Conservation (phyloP, 1,284 basidiomycete genomes). For the Microbotryum scabiosae region DNA sequence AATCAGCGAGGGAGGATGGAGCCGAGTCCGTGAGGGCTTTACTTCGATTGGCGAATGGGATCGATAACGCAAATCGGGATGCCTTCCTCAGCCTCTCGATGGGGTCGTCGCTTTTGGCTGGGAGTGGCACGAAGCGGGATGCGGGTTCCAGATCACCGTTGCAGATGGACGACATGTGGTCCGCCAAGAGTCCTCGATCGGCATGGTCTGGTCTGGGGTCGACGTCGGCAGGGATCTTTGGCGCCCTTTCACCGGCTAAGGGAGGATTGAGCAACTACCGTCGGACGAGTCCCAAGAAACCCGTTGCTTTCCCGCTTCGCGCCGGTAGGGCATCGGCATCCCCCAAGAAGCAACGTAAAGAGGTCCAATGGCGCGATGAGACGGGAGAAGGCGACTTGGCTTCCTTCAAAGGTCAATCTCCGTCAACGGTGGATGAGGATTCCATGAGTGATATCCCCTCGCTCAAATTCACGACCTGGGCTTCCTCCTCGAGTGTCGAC, state of each 20-base stretch:
- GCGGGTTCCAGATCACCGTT: conserved; percentile 16
- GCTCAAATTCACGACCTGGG: conserved; percentile 16
- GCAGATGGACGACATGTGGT: conserved; percentile 11
- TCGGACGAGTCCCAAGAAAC: conserved; percentile 8
- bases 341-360: conserved; percentile 22
- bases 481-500: conserved; percentile 6
- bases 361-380: conserved; percentile 30
- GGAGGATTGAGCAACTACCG: no score
- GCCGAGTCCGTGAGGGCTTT: conserved; percentile 7
- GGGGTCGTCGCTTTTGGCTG: neutral
- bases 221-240: conserved; percentile 2
- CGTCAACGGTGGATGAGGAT: conserved; percentile 4
- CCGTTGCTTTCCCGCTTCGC: conserved; percentile 4
- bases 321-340: neutral
- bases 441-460: conserved; percentile 2
- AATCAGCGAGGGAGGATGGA: conserved; percentile 3
- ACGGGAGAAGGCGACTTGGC: conserved; percentile 25
- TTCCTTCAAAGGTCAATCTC: conserved; percentile 24
- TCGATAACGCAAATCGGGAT: conserved; percentile 14
- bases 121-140: conserved; percentile 18
- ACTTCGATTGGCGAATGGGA: conserved; percentile 2
- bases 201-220: conserved; percentile 12
- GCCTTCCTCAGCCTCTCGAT: conserved; percentile 7
- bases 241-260: no score
- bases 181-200: conserved; percentile 14